Evolutionary conservation across 352 stramenopile species (phyloP), one percentile per base, ranked within the genome.

Genomic region (Thalassiosira exigua): DNA sequence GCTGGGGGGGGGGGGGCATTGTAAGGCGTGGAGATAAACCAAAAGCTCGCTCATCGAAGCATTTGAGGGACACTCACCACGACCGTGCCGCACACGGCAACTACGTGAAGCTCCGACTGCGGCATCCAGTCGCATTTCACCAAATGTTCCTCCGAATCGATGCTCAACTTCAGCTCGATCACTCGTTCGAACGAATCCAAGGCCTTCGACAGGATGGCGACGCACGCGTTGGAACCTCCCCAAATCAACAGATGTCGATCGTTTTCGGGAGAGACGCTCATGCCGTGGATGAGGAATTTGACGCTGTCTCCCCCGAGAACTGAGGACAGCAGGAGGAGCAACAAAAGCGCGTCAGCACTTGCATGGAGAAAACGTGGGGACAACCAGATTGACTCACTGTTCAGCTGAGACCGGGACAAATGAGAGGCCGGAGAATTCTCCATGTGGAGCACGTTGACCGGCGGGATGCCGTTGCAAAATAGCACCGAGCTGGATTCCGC

Each of bases 81-180:
- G 22, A 89, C 85, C n/a, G 69, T 82, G 17, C 83, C 81, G 78
- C 81, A 92, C 3, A 88, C 59, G 53, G 82, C 79, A 4, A 85
- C 75, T 39, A 93, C 44, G n/a, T 85, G 76, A 29, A 81, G 71
- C 69, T 94, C 79, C 52, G 86, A 92, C 11, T 74, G 71, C 36
- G 87, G 77, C 12, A 91, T 67, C 82, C 85, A 93, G 58, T 88
- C 80, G 58, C 82, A 90, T 36, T 85, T 90, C 1, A 93, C 27
- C 19, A 93, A 50, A 59, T 87, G 86, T 77, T 92, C 84, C 51
- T 54, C 61, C 17, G 65, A 36, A 50, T 90, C 85, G 12, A 89
- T 21, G 44, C 90, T 70, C 61, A 92, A 76, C 27, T 70, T 73
- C 0, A 92, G 70, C 66, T 89, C 66, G 58, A 92, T 89, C 14